Conservation (phyloP, 345 rosid species). For the Rhodamnia argentea region DNA sequence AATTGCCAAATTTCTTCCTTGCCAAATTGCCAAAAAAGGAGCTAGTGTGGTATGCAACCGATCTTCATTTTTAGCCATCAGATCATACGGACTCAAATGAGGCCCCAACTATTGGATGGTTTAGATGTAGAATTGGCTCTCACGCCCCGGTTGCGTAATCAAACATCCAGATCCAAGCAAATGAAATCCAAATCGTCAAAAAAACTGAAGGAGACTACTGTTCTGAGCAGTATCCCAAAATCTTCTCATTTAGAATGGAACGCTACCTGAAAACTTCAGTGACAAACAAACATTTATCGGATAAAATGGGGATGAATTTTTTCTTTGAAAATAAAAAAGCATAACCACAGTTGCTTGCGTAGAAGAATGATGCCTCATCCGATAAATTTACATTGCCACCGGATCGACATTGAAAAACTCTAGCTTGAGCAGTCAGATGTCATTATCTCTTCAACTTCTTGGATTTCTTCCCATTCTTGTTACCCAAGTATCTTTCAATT, state of each 20-base stretch:
- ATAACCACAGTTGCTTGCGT: background rate
- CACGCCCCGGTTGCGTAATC: background rate
- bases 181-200: background rate
- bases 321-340: background rate
- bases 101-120: background rate
- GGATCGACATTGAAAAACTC: background rate
- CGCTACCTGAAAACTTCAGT: background rate
- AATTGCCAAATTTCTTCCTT: background rate
- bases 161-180: background rate
- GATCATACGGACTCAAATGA: background rate
- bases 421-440: background rate
- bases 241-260: background rate
- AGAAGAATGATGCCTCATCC: background rate
- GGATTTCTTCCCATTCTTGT: constrained; percentile 28
- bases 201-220: background rate
- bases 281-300: background rate
- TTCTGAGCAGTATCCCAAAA: background rate
- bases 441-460: constrained; percentile 28
- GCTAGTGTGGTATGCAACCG: background rate
- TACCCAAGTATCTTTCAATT: constrained; percentile 37
- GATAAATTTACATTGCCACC: background rate
- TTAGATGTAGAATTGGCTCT: background rate
- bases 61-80: background rate
- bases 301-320: background rate
- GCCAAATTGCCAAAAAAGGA: background rate